These are phyloP conservation scores for Hordeum marinum DNA, from an alignment of 176 grass and related monocot species.

Conservation along the genomic window DNA sequence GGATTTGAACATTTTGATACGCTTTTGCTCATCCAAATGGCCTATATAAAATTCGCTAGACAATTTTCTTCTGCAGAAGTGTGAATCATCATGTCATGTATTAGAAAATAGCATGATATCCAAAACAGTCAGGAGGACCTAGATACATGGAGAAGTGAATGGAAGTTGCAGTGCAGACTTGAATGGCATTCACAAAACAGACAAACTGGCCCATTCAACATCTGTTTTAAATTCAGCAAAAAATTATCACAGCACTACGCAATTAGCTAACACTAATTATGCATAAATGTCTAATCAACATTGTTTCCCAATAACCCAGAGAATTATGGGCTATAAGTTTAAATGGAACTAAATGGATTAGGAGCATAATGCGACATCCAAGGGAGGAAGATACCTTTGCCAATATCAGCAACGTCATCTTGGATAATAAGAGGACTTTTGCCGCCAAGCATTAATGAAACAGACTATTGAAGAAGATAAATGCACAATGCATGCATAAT, in stretches of 20 bases:
- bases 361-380: not conserved
- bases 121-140: conserved; percentile 18
- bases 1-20: conserved; percentile 86
- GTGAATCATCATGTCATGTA: conserved; percentile 22
- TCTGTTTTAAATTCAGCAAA: conserved; percentile 39
- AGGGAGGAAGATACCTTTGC: conserved; percentile 58
- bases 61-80: conserved; percentile 56
- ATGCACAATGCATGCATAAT: not conserved
- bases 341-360: not conserved
- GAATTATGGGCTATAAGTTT: not conserved
- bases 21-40: conserved; percentile 65
- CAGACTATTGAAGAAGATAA: conserved; percentile 55
- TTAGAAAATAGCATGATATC: not conserved
- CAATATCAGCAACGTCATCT: conserved; percentile 67
- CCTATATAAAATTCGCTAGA: conserved; percentile 56
- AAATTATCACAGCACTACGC: not conserved
- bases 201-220: conserved; percentile 75
- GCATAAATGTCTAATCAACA: not conserved
- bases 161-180: conserved; percentile 91
- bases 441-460: conserved; percentile 84
- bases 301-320: not conserved
- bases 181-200: conserved; percentile 63
- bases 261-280: conserved; percentile 6
- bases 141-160: conserved; percentile 68
- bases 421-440: conserved; percentile 86